Evolutionary conservation across 1,284 basidiomycete genomes (phyloP).

Genomic region (Wallemia ichthyophaga): DNA sequence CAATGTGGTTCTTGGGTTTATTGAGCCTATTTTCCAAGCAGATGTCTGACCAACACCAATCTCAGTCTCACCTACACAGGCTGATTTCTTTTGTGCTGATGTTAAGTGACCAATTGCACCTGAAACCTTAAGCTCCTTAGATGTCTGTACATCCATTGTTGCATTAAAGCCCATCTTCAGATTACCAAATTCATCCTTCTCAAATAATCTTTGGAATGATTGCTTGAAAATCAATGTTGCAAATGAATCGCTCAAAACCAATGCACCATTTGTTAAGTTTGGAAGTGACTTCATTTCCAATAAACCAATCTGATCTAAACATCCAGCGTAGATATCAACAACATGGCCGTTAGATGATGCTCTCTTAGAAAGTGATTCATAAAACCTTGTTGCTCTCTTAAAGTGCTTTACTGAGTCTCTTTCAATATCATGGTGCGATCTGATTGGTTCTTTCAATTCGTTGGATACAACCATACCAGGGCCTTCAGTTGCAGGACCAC

Average conservation of each 20-base stretch:
- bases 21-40: conserved; percentile 89
- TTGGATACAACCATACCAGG: conserved; percentile 89
- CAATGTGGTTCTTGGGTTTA: conserved; percentile 62
- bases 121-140: conserved; percentile 94
- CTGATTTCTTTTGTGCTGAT: conserved; percentile 85
- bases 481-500: conserved; percentile 87
- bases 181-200: conserved; percentile 73
- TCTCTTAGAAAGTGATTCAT: conserved; percentile 78
- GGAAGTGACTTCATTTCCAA: conserved; percentile 90
- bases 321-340: conserved; percentile 85
- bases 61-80: conserved; percentile 93
- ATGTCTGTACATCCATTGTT: conserved; percentile 91
- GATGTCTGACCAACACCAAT: conserved; percentile 97
- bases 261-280: conserved; percentile 85
- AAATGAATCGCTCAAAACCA: conserved; percentile 89
- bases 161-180: conserved; percentile 97
- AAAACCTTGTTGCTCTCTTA: conserved; percentile 93
- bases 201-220: conserved; percentile 74
- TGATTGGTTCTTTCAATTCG: conserved; percentile 87
- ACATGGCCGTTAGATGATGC: conserved; percentile 83
- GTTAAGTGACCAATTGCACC: conserved; percentile 93
- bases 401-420: conserved; percentile 89
- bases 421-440: conserved; percentile 97
- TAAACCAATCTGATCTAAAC: conserved; percentile 88
- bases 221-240: conserved; percentile 98